Conservation (phyloP, 495 filamentous ascomycete genomes). For the Trichoderma orchidacearum region DNA sequence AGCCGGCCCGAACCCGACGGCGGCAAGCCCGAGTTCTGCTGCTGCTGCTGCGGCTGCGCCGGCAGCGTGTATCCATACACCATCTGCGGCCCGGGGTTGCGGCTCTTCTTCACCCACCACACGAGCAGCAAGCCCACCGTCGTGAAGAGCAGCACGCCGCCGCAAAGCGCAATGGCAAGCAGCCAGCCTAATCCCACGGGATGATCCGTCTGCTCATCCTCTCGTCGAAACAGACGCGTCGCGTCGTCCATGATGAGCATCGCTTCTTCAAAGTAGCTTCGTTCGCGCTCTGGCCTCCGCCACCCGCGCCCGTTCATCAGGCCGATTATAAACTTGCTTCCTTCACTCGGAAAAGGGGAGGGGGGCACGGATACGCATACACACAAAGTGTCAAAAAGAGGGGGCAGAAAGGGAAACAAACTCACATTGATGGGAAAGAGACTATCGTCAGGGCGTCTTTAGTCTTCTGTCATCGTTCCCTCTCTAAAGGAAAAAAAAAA, state of each 20-base stretch:
- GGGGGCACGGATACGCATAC: neutral
- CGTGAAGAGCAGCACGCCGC: constrained; percentile 2
- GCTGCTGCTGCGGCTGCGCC: neutral
- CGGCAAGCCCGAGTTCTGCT: neutral
- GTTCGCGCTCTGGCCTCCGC: neutral
- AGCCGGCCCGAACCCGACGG: neutral
- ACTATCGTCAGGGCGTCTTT: neutral
- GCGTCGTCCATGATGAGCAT: neutral
- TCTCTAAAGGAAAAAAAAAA: no score
- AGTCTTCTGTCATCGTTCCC: neutral
- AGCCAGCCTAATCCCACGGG: constrained; percentile 1
- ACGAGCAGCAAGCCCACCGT: neutral
- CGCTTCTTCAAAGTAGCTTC: neutral
- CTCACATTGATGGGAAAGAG: neutral
- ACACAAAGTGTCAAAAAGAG: no score
- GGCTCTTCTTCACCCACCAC: neutral
- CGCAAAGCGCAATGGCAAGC: constrained; percentile 1
- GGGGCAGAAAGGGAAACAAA: neutral
- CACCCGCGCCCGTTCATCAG: no score
- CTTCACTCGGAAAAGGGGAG: neutral
- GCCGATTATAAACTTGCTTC: no score
- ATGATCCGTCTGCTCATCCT: neutral
- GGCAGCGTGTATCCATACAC: neutral
- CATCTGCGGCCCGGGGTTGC: neutral
- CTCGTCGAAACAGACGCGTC: neutral